Evolutionary conservation across 257 asterid genomes (phyloP).

Genomic region (Striga asiatica): DNA sequence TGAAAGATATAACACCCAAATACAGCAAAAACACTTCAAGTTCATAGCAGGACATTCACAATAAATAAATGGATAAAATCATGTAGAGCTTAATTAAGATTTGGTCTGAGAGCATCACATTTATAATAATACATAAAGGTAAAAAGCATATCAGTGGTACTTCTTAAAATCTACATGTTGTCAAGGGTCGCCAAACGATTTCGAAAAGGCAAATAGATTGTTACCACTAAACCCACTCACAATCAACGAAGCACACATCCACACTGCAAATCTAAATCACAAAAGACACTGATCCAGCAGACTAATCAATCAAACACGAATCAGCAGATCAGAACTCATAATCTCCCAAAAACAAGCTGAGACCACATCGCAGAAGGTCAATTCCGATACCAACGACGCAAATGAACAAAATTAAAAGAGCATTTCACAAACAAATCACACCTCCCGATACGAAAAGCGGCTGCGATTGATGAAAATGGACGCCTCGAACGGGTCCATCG

Average conservation of each 20-base stretch:
- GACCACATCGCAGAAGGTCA: conserved; percentile 4
- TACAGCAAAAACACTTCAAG: not conserved
- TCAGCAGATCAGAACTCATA: conserved; percentile 20
- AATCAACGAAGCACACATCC: not conserved
- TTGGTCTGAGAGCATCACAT: not conserved
- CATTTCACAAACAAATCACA: conserved; percentile 7
- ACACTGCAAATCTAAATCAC: conserved; percentile 5
- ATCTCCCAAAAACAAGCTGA: not conserved
- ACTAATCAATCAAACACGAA: not conserved
- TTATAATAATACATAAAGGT: not conserved
- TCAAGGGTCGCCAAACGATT: not conserved
- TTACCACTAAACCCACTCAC: conserved; percentile 6
- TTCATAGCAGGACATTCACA: not conserved
- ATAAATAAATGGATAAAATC: not conserved
- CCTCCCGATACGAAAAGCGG: conserved; percentile 98
- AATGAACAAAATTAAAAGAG: not conserved
- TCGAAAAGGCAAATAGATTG: not conserved
- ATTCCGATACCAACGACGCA: not conserved
- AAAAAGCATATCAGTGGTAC: not conserved
- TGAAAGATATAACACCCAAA: not conserved
- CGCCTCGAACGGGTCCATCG: conserved; percentile 94
- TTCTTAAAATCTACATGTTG: not conserved
- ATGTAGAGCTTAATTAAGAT: not conserved
- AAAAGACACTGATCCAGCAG: conserved; percentile 3
- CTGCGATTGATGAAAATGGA: conserved; percentile 83